Conservation (phyloP, 192 early-diverging fungal species). For the Entomortierella chlamydospora region DNA sequence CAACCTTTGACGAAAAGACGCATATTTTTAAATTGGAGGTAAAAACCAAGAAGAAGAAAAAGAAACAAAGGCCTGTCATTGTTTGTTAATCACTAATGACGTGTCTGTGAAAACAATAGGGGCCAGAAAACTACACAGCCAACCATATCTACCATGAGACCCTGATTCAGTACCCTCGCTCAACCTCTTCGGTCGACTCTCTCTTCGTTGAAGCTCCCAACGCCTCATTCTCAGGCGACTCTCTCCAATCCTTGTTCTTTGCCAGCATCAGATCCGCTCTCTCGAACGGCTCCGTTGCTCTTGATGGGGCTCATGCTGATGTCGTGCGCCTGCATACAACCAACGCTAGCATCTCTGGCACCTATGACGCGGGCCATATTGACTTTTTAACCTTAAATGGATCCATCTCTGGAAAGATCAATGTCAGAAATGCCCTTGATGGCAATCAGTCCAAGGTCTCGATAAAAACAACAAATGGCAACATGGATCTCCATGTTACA, state of each 20-base stretch:
- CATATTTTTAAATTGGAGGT: constrained; percentile 22
- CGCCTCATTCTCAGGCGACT: constrained; percentile 9
- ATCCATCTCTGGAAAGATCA: constrained; percentile 18
- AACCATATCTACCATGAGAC: constrained; percentile 37
- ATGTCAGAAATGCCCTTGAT: constrained; percentile 21
- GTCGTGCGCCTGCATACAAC: constrained; percentile 2
- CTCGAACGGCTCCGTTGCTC: constrained; percentile 18
- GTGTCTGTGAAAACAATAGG: too few species aligned
- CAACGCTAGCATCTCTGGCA: constrained; percentile 22
- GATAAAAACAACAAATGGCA: constrained; percentile 11
- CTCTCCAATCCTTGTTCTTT: constrained; percentile 13
- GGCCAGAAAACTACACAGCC: background rate
- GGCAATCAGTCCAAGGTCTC: constrained; percentile 12
- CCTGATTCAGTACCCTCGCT: constrained; percentile 22
- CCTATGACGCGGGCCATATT: constrained; percentile 24
- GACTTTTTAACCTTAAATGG: constrained; percentile 28
- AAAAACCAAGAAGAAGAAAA: background rate
- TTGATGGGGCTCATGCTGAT: constrained; percentile 9
- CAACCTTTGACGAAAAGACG: constrained; percentile 13
- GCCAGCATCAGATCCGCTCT: constrained; percentile 17
- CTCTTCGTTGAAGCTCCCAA: constrained; percentile 15
- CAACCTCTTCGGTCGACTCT: background rate
- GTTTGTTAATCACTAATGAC: too few species aligned
- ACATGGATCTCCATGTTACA: constrained; percentile 14
- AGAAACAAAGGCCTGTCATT: background rate